These are phyloP conservation scores for Dryas integrifolia DNA, from an alignment of 331 rosid genomes.

Conservation along the genomic window DNA sequence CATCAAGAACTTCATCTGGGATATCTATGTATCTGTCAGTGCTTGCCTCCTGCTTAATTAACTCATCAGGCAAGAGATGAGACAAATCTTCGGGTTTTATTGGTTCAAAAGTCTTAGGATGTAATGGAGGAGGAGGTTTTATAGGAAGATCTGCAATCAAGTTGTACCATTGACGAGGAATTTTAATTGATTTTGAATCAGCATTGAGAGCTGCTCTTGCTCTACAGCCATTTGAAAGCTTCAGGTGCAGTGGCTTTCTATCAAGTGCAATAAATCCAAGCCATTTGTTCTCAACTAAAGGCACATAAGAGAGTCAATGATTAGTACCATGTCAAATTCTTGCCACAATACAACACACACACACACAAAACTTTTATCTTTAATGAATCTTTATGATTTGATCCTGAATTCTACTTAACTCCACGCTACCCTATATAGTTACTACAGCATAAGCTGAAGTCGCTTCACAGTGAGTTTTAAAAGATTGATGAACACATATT, in stretches of 20 bases:
- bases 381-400: too few relatives aligned
- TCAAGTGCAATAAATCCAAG: constrained; percentile 35
- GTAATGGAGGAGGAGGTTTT: constrained; percentile 87
- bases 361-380: neutral
- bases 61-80: constrained; percentile 67
- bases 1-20: constrained; percentile 77
- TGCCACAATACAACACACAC: neutral
- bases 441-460: neutral
- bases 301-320: neutral
- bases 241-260: constrained; percentile 43
- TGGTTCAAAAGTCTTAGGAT: constrained; percentile 72
- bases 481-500: neutral
- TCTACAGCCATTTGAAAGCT: constrained; percentile 47
- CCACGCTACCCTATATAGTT: neutral
- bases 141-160: constrained; percentile 79
- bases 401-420: neutral
- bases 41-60: constrained; percentile 77
- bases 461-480: neutral
- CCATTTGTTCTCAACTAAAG: constrained; percentile 60
- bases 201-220: constrained; percentile 54
- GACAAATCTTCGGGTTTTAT: constrained; percentile 76
- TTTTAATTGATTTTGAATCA: constrained; percentile 38
- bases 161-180: constrained; percentile 87
- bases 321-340: too few relatives aligned
- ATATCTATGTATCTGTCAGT: constrained; percentile 69